Evolutionary conservation across 2,329 filamentous ascomycete species (phyloP), one percentile per base, ranked within the genome.

Genomic region (Knoxdaviesia proteae): DNA sequence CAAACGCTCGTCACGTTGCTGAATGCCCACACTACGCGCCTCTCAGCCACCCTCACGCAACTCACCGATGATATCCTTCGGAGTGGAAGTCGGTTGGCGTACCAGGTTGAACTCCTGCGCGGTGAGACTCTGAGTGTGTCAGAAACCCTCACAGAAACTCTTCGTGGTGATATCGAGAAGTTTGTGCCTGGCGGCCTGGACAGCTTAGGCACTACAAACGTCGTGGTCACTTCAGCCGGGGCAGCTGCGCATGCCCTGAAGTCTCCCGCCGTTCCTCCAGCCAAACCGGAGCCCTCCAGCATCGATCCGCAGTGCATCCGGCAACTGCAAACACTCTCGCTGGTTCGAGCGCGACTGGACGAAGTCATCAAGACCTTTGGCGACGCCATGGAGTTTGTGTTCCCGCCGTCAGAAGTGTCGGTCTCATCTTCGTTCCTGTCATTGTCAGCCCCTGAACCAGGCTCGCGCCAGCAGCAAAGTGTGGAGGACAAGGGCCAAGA

Each of bases 31-130:
- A 93, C 86, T 2, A 80, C 84, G 11, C 74, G 86, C 39, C 65
- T 94, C 6, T 84, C 86, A 9, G 76, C 70, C 43, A 82, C 77
- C 39, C 68, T 98, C 45, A 94, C 86, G 33, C 79, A 88, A 53
- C 66, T 96, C 46, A 94, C 90, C 7, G 88, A 98, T 58, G 90
- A 96, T 50, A 96, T 98, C 48, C 61, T 98, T 47, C 74, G 90
- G 45, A 87, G 84, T 53, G 84, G 87, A 31, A 84, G 83, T 49
- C 72, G 88, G 4, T 64, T 98, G 45, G 84, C 87, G 20, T 98
- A 98, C 54, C 84, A 96, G 59, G 88, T 96, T 20, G 88, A 96
- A 59, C 71, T 96, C 11, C 60, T 96, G 40, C 74, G 86, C n/a
- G 87, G 87, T 48, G 87, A 94, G 59, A 81, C 84, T 3, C 61